Evolutionary conservation across 495 filamentous ascomycete species (phyloP).

Genomic region (Halenospora varia): DNA sequence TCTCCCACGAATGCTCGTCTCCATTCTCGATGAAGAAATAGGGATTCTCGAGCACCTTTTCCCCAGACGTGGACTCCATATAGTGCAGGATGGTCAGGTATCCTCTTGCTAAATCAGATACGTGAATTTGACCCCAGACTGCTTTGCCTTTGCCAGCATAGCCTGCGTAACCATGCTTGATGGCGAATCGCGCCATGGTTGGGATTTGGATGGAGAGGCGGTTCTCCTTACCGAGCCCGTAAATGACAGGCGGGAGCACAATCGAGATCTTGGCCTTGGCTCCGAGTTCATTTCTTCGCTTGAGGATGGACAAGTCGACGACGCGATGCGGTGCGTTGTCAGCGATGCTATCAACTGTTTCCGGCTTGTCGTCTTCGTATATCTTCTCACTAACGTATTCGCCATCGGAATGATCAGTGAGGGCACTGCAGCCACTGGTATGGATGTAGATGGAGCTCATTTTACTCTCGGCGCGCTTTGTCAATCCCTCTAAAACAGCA

Average conservation of each 20-base stretch:
- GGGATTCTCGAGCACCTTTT: constrained; percentile 25
- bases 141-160: constrained; percentile 28
- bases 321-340: constrained; percentile 35
- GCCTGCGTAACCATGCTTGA: constrained; percentile 33
- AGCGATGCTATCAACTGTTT: constrained; percentile 32
- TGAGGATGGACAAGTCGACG: constrained; percentile 37
- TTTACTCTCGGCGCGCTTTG: constrained; percentile 25
- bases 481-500: constrained; percentile 32
- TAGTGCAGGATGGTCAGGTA: constrained; percentile 32
- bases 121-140: constrained; percentile 30
- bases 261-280: constrained; percentile 34
- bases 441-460: constrained; percentile 35
- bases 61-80: constrained; percentile 21
- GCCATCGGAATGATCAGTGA: neutral
- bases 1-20: constrained; percentile 28
- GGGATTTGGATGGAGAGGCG: constrained; percentile 32
- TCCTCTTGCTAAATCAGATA: constrained; percentile 26
- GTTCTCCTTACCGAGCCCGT: constrained; percentile 27
- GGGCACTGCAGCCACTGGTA: constrained; percentile 26
- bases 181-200: constrained; percentile 27
- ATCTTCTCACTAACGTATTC: constrained; percentile 29
- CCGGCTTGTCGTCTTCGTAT: constrained; percentile 30
- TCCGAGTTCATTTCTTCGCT: constrained; percentile 26
- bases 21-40: constrained; percentile 39
- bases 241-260: constrained; percentile 35